Percentiles rank a stretch among this genome's conserved stretches.
These are phyloP conservation scores for Ceratocystis papillata DNA, from an alignment of 2,329 filamentous ascomycete genomes.

Conservation along the genomic window DNA sequence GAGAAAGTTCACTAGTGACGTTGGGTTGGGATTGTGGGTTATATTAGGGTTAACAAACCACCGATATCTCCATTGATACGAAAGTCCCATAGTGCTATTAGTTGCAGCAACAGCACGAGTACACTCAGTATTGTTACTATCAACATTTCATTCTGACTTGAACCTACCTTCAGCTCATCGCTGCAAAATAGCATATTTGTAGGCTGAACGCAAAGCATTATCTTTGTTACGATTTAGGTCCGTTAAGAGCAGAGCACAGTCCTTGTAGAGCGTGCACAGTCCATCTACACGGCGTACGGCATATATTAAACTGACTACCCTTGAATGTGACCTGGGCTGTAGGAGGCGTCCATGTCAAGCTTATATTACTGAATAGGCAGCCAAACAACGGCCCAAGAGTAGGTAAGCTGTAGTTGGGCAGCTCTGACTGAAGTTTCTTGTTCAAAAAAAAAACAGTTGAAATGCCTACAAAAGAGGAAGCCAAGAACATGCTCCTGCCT, in stretches of 20 bases:
- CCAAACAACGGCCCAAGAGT: background rate
- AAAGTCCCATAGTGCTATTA: background rate
- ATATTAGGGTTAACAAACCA: background rate
- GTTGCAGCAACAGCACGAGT: background rate
- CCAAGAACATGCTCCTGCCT: background rate
- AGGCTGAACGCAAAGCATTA: background rate
- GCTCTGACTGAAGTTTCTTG: background rate
- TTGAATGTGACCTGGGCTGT: background rate
- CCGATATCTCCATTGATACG: background rate
- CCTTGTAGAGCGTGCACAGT: background rate
- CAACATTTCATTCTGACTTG: background rate
- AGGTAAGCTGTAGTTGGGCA: background rate
- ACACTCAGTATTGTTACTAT: too few species aligned
- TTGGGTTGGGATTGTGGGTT: background rate
- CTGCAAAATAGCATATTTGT: background rate
- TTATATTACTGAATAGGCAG: conserved; percentile 4
- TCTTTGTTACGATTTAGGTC: background rate
- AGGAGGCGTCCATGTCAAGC: conserved; percentile 4
- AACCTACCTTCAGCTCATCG: background rate
- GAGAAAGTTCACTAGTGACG: background rate
- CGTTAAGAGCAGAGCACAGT: background rate
- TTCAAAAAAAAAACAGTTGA: background rate
- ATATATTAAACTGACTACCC: conserved; percentile 7
- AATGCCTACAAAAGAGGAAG: background rate
- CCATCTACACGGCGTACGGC: background rate